Evolutionary conservation across 116 monocot genomes (phyloP).

Genomic region (Trichopus zeylanicus): DNA sequence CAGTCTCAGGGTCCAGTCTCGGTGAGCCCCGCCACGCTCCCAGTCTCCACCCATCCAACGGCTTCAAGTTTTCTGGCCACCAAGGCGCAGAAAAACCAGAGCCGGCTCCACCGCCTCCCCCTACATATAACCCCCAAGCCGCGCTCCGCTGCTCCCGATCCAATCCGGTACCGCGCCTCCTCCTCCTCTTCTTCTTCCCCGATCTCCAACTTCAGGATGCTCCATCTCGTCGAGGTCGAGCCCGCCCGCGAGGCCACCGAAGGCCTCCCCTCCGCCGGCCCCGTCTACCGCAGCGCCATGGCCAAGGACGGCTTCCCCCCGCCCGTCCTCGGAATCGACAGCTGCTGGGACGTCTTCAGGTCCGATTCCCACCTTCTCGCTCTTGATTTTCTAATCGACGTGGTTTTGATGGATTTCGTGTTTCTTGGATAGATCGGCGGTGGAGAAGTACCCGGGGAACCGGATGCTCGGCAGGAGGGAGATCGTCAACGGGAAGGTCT

Average conservation of each 20-base stretch:
- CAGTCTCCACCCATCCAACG: too few species aligned
- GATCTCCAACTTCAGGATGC: too few species aligned
- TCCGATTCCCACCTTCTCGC: conserved; percentile 3
- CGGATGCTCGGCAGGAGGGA: conserved; percentile 72
- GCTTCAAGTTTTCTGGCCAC: too few species aligned
- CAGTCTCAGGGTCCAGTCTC: too few species aligned
- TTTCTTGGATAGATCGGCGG: conserved; percentile 30
- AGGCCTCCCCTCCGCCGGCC: conserved; percentile 53
- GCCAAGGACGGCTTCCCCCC: conserved; percentile 85
- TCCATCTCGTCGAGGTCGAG: conserved; percentile 67
- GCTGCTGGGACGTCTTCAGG: conserved; percentile 92
- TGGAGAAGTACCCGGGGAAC: conserved; percentile 49
- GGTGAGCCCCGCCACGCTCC: too few species aligned
- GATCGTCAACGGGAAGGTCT: conserved; percentile 57
- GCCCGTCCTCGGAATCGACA: conserved; percentile 32
- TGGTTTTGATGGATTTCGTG: background rate
- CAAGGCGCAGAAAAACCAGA: too few species aligned
- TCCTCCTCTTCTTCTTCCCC: too few species aligned
- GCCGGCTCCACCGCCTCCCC: too few species aligned
- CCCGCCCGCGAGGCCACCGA: conserved; percentile 19
- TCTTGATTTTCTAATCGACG: too few species aligned
- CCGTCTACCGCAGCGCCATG: conserved; percentile 59
- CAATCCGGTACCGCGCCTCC: too few species aligned
- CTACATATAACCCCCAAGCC: too few species aligned
- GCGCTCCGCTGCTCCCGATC: too few species aligned